Conservation (phyloP, 768 basidiomycete genomes). For the Termitomyces sp. region DNA sequence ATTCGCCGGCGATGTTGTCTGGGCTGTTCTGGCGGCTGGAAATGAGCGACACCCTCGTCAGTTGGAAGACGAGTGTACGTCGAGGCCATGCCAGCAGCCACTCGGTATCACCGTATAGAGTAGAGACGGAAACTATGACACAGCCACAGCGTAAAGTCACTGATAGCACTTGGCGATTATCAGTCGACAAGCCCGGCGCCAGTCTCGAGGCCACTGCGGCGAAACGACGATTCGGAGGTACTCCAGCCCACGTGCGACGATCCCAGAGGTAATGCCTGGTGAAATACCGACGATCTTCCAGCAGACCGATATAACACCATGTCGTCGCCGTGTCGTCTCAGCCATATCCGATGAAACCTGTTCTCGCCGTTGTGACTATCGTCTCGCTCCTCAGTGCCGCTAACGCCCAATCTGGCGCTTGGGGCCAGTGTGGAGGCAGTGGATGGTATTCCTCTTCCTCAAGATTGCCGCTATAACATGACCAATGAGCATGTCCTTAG, state of each 20-base stretch:
- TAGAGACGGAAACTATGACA: neutral
- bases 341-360: constrained; percentile 9
- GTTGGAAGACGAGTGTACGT: constrained; percentile 12
- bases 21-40: constrained; percentile 17
- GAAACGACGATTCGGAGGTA: neutral
- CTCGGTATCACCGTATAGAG: neutral
- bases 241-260: constrained; percentile 2
- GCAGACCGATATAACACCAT: constrained; percentile 4
- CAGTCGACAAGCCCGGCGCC: no score
- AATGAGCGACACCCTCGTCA: constrained; percentile 19
- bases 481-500: constrained; percentile 15
- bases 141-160: neutral
- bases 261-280: neutral
- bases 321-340: neutral
- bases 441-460: constrained; percentile 20
- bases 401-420: constrained; percentile 33
- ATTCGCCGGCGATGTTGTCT: constrained; percentile 19
- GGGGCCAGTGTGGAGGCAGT: constrained; percentile 39
- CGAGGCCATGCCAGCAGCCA: constrained; percentile 14
- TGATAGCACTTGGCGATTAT: no score
- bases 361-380: constrained; percentile 7
- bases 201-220: neutral
- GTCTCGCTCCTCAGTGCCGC: constrained; percentile 13
- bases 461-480: neutral
- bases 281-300: constrained; percentile 10